These are phyloP conservation scores for Mallotus japonicus DNA, from an alignment of 441 rosid genomes.

Conservation along the genomic window DNA sequence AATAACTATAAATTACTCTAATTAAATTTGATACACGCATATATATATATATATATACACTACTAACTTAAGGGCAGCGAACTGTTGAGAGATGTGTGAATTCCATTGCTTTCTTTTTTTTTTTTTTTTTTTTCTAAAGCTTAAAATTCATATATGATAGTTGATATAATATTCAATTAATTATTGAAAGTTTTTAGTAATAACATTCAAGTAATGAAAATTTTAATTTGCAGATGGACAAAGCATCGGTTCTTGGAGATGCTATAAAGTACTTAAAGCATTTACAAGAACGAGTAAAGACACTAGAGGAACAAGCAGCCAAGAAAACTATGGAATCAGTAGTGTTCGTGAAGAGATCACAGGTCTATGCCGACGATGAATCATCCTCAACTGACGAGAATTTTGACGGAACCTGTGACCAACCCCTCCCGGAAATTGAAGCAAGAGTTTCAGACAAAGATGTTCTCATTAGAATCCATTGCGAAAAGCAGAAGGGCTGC, in stretches of 20 bases:
- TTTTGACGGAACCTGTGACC: constrained; percentile 23
- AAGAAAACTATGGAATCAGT: constrained; percentile 48
- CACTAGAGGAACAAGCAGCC: constrained; percentile 51
- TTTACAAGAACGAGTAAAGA: constrained; percentile 61
- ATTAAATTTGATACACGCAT: too few species aligned
- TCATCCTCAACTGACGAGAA: constrained; percentile 35
- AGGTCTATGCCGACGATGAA: constrained; percentile 40
- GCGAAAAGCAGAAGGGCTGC: constrained; percentile 51
- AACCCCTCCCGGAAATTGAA: constrained; percentile 60
- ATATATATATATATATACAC: too few species aligned
- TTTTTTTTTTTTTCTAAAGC: too few species aligned
- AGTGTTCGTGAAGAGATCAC: constrained; percentile 55
- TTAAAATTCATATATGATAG: too few species aligned
- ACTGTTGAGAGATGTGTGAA: too few species aligned
- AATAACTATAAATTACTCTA: not conserved
- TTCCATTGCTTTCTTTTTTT: too few species aligned
- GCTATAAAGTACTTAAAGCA: constrained; percentile 70
- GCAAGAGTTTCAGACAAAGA: constrained; percentile 51
- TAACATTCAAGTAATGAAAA: not conserved
- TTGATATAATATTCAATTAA: too few species aligned
- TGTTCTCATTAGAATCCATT: constrained; percentile 56
- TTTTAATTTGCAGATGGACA: constrained; percentile 51
- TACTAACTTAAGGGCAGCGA: too few species aligned
- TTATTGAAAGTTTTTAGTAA: too few species aligned
- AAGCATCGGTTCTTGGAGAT: constrained; percentile 75